Percentiles rank a stretch among this genome's conserved stretches.
Conservation (phyloP, 768 basidiomycete genomes). For the Lanmaoa pseudosensibilis region DNA sequence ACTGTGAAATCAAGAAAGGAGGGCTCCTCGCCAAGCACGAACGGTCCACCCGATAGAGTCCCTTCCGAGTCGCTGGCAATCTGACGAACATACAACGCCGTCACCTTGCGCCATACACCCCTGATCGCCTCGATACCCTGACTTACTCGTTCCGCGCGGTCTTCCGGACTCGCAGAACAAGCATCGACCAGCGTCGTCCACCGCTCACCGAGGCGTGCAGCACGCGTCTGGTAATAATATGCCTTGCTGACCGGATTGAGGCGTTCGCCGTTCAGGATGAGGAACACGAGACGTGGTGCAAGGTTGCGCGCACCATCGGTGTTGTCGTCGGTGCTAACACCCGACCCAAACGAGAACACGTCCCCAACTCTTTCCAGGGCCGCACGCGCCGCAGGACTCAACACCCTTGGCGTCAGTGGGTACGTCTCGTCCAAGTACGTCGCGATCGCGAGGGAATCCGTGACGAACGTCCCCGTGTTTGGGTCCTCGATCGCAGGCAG, state of each 20-base stretch:
- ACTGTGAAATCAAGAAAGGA: constrained; percentile 22
- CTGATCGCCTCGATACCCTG: constrained; percentile 15
- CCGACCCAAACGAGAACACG: constrained; percentile 10
- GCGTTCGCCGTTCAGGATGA: constrained; percentile 23
- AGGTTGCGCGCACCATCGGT: not conserved
- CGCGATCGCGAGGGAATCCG: constrained; percentile 49
- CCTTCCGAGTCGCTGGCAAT: not conserved
- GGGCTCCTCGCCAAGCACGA: constrained; percentile 16
- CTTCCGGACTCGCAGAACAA: constrained; percentile 27
- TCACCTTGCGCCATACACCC: constrained; percentile 29
- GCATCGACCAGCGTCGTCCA: constrained; percentile 34
- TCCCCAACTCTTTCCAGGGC: constrained; percentile 34
- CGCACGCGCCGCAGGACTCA: constrained; percentile 35
- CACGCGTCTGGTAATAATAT: constrained; percentile 42
- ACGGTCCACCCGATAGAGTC: not conserved
- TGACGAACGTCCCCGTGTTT: constrained; percentile 35
- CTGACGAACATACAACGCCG: constrained; percentile 9
- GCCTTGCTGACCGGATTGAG: constrained; percentile 33
- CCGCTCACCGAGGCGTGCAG: constrained; percentile 34
- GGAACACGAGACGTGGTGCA: constrained; percentile 16
- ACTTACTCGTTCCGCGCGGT: constrained; percentile 24
- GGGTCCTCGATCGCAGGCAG: constrained; percentile 53
- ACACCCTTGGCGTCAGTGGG: constrained; percentile 41
- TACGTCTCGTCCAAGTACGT: constrained; percentile 52
- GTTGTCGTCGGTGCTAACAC: not conserved